Percentiles rank a stretch among this genome's conserved stretches.
Conservation (phyloP, 805 yeast genomes). For the Yarrowia hollandica region DNA sequence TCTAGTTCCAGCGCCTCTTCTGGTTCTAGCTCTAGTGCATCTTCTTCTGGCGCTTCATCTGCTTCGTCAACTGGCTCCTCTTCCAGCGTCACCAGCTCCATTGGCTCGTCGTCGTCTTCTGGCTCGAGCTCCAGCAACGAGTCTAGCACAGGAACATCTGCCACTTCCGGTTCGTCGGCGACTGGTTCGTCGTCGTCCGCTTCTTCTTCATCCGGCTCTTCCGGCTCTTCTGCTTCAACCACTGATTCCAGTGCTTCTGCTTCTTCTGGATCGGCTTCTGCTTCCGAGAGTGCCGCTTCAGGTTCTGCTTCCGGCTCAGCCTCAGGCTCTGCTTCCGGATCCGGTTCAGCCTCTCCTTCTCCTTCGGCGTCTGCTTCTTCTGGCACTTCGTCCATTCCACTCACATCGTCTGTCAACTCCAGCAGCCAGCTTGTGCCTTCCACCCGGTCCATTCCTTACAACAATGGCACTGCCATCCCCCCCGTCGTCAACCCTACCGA, state of each 20-base stretch:
- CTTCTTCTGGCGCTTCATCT: too few relatives aligned
- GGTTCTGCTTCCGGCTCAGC: background rate
- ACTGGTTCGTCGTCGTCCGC: too few relatives aligned
- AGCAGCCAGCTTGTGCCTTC: background rate
- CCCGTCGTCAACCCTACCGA: constrained; percentile 4
- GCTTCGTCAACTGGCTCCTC: too few relatives aligned
- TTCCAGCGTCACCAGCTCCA: too few relatives aligned
- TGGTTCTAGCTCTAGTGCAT: too few relatives aligned
- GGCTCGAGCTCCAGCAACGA: too few relatives aligned
- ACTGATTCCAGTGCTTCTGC: background rate
- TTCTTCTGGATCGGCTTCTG: background rate
- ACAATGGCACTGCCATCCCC: background rate
- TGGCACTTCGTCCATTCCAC: constrained; percentile 1
- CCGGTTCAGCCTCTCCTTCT: background rate
- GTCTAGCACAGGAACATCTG: too few relatives aligned
- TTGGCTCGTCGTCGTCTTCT: too few relatives aligned
- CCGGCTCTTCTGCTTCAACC: too few relatives aligned
- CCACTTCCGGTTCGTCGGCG: too few relatives aligned
- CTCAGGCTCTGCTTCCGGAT: background rate
- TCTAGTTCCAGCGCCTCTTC: background rate
- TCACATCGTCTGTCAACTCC: background rate
- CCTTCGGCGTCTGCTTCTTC: background rate
- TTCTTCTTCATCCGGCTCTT: too few relatives aligned
- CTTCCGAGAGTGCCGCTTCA: background rate
- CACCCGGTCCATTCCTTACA: constrained; percentile 13